Evolutionary conservation across 345 rosid species (phyloP), one percentile per base, ranked within the genome.

Genomic region (Camelina hispida): DNA sequence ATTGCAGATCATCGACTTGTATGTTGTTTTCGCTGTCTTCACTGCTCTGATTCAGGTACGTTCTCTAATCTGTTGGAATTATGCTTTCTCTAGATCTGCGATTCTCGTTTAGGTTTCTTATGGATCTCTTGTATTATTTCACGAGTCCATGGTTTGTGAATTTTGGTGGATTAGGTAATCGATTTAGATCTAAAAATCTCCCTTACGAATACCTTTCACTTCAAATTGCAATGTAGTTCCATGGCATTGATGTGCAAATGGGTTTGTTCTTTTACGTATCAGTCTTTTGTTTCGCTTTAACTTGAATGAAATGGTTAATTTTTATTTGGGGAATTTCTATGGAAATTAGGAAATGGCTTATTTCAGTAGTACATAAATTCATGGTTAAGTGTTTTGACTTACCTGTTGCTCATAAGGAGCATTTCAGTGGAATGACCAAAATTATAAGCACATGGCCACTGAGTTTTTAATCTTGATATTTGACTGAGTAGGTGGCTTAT

Each of bases 21-120:
- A 90, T 48, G 96, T 90, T 55, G 87, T 81, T 43, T 95, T 91
- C 40, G 90, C 97, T 10, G 86, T 90, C 68, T 82, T 82, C 77
- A 88, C 98, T 7, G 97, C 97, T 64, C 44, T 94, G 74, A 88
- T 91, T 60, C 97, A 94, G 98, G 99, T 93, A 78, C 13, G 93
- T 91, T 70, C 16, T 59, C 25, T 16, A 13, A 16, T 34, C 6
- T 28, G 0, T 28, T 68, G 2, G 30, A 30, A 17, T 48, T 7
- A 11, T 53, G n/a, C 17, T 15, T 48, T 55, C 32, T 70, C 28
- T 57, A 58, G 72, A 77, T 77, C 82, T 74, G 32, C 35, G 35
- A 50, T 79, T 62, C 35, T 35, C 65, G 58, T 20, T 66, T 48
- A 9, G 66, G 12, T 37, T 18, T 30, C 5, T 16, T 9, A 18